Percentiles rank a stretch among this genome's conserved stretches.
Evolutionary conservation across 441 rosid species (phyloP).

Genomic region (Eutrema salsugineum): DNA sequence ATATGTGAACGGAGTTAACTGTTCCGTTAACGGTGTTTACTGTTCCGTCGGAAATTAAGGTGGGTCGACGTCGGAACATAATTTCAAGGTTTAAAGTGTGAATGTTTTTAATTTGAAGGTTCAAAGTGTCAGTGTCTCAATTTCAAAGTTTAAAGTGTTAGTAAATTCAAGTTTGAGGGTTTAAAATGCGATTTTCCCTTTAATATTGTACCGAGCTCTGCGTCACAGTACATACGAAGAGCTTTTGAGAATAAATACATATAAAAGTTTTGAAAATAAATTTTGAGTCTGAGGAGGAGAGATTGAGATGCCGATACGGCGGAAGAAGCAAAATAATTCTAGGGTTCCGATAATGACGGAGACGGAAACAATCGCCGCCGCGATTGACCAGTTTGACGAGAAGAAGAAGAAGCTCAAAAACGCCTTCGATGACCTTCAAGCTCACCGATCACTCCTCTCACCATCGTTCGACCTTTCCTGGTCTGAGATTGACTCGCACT

Average conservation of each 20-base stretch:
- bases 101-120: too few relatives aligned
- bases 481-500: slow-evolving; percentile 67
- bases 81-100: too few relatives aligned
- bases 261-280: not conserved
- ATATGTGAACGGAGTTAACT: too few relatives aligned
- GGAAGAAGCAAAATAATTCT: not conserved
- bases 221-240: too few relatives aligned
- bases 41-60: too few relatives aligned
- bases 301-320: not conserved
- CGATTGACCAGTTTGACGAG: slow-evolving; percentile 46
- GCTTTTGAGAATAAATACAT: not conserved
- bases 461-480: slow-evolving; percentile 50
- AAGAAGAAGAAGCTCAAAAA: slow-evolving; percentile 50
- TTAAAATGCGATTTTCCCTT: too few relatives aligned
- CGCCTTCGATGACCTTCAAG: slow-evolving; percentile 63
- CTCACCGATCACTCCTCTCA: slow-evolving; percentile 43
- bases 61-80: too few relatives aligned
- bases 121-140: too few relatives aligned
- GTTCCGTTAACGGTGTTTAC: too few relatives aligned
- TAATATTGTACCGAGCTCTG: too few relatives aligned
- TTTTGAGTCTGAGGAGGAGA: not conserved
- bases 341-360: slow-evolving; percentile 26
- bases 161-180: too few relatives aligned
- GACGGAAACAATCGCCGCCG: slow-evolving; percentile 42
- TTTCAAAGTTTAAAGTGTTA: too few relatives aligned